Percentiles rank a stretch among this genome's conserved stretches.
Evolutionary conservation across 495 filamentous ascomycete species (phyloP).

Genomic region (Aspergillus wentii): DNA sequence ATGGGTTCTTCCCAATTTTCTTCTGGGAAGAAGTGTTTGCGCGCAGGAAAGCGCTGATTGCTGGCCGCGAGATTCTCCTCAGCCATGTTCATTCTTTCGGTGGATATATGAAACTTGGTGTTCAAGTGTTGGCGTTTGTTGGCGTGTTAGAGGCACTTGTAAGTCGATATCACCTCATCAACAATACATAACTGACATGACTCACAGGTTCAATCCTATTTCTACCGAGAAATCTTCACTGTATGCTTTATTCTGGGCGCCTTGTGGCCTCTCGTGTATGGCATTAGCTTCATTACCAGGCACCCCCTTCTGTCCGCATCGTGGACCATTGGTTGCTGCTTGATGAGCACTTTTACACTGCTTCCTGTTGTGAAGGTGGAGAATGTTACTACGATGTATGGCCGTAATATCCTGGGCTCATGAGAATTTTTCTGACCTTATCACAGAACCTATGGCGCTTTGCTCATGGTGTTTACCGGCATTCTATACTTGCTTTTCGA

Average conservation of each 20-base stretch:
- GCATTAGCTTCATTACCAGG: conserved; percentile 60
- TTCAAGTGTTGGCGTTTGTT: conserved; percentile 64
- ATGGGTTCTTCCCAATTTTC: conserved; percentile 82
- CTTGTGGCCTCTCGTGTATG: conserved; percentile 76
- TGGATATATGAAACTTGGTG: conserved; percentile 43
- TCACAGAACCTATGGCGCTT: conserved; percentile 66
- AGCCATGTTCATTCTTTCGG: conserved; percentile 56
- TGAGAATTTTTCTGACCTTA: conserved; percentile 21
- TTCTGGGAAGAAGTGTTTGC: conserved; percentile 98
- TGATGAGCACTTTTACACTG: conserved; percentile 90
- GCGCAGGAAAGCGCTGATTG: conserved; percentile 60
- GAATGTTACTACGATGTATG: conserved; percentile 68
- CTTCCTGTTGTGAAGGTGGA: conserved; percentile 84
- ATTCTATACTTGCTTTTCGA: conserved; percentile 80
- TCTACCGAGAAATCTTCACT: conserved; percentile 82
- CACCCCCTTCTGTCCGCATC: conserved; percentile 59
- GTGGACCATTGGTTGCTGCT: conserved; percentile 71
- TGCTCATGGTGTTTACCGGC: conserved; percentile 75
- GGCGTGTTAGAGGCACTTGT: conserved; percentile 79
- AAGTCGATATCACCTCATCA: conserved; percentile 25
- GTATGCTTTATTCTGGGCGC: conserved; percentile 68
- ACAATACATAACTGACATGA: conserved; percentile 6
- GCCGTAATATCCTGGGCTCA: neutral
- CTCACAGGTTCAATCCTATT: conserved; percentile 73
- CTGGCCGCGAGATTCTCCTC: conserved; percentile 66